Evolutionary conservation across 345 rosid species (phyloP), one percentile per base, ranked within the genome.

Genomic region (Citropsis articulata): DNA sequence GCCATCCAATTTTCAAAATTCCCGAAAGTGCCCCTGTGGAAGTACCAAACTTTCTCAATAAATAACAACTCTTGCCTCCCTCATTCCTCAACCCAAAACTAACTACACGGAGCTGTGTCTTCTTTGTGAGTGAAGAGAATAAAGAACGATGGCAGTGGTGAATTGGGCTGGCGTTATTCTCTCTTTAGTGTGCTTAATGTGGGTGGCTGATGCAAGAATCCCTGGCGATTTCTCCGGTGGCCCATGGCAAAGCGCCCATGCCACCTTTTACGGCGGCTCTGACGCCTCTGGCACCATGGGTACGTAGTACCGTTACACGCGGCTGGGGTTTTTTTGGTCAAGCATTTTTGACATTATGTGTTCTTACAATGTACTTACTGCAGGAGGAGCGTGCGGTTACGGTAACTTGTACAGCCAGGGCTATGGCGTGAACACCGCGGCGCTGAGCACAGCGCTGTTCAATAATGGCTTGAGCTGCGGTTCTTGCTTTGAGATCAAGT

Each of bases 281-380:
- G 95, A 91, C 66, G 93, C 93, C 72, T 88, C 92, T 13, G 95
- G 95, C 19, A 91, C 95, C 38, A 89, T 89, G 95, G 93, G 95
- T 91, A 89, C 22, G 14, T 61, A 13, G 14, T 61, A 5, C 62
- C 62, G 8, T 53, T 18, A 18, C 22, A 0, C 19, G 5, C 8
- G 19, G 57, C 57, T 18, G 5, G 19, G 1, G 57, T 19, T 5
- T 18, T 16, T 53, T 53, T 5, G 45, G 45, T 33, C 45, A 33
- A 66, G 36, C 45, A 12, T 24, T 69, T 60, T 33, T 40, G 27
- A 25, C 36, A 61, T 22, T 14, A 66, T 65, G 45, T 60, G 55
- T 76, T 70, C 50, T 45, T 45, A 45, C 18, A 45, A 45, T 70
- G 60, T 61, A 6, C 19, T 50, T 60, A 2, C 2, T 59, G 19